Evolutionary conservation across 805 yeast species (phyloP).

Genomic region (Yarrowia sp.): DNA sequence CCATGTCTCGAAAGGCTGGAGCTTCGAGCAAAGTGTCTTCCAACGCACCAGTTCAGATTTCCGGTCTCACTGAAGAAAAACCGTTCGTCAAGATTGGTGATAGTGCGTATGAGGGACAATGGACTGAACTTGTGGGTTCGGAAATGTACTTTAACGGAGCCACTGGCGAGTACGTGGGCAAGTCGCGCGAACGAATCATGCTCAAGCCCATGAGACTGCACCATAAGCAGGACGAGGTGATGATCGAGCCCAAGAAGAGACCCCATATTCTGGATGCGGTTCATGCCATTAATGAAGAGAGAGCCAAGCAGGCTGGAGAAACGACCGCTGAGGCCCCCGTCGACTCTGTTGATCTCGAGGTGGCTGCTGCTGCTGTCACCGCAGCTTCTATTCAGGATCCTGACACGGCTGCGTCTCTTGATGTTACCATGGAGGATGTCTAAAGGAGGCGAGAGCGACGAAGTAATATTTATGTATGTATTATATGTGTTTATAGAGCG

Average conservation of each 20-base stretch:
- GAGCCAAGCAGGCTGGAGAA: slow-evolving; percentile 8
- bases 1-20: slow-evolving; percentile 22
- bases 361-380: slow-evolving; percentile 26
- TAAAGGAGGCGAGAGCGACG: too few species aligned
- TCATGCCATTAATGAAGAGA: slow-evolving; percentile 12
- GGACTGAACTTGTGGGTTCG: slow-evolving; percentile 83
- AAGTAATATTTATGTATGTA: slow-evolving; percentile 1
- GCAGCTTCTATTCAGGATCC: slow-evolving; percentile 24
- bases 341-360: slow-evolving; percentile 16
- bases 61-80: slow-evolving; percentile 61
- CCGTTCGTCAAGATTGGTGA: slow-evolving; percentile 68
- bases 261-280: slow-evolving; percentile 27
- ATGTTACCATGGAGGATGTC: slow-evolving; percentile 36
- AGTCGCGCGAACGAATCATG: slow-evolving; percentile 45
- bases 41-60: slow-evolving; percentile 57
- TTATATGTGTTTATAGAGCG: too few species aligned
- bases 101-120: slow-evolving; percentile 70
- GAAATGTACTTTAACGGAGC: slow-evolving; percentile 56
- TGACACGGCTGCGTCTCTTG: slow-evolving; percentile 4
- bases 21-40: slow-evolving; percentile 48
- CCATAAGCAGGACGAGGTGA: slow-evolving; percentile 34
- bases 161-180: slow-evolving; percentile 47
- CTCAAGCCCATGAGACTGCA: slow-evolving; percentile 42
- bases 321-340: background rate
- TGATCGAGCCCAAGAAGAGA: slow-evolving; percentile 27